Evolutionary conservation across 192 early-diverging fungal genomes (phyloP), one percentile per base, ranked within the genome.

Genomic region (Backusella mclennaniae): DNA sequence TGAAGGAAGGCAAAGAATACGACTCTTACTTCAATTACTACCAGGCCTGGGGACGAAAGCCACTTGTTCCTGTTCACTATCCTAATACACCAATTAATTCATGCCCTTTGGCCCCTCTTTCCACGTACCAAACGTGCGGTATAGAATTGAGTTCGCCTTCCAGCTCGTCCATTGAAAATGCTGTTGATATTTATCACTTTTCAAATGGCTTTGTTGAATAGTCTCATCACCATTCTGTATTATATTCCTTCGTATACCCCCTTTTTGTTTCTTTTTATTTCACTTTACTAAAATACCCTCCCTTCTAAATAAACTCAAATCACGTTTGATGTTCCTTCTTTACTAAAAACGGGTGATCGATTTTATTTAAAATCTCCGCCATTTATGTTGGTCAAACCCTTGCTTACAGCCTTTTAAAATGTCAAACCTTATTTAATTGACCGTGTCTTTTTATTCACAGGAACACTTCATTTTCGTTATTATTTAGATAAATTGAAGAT

Each of bases 11-110:
- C 6, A 44, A 36, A 42, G 17, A 21, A 14, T 31, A 71, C 29
- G 23, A 71, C 17, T 71, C 70, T 33, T 71, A 71, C 12, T 71
- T 71, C 5, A 71, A 71, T 71, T 71, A 71, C 15, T 71, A 71
- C 46, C 29, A 46, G 26, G 44, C 23, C 1, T 71, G 70, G 70
- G 70, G 70, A 49, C 41, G 70, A 33, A 71, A 71, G 15, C 41
- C 42, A 7, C 44, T 71, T 44, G 70, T 71, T 23, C 23, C 35
- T 38, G 35, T 23, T 38, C 9, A 23, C 3, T 69, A 41, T 4
- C 68, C 35, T 39, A 9, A 11, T 23, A 31, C 69, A 11, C 23
- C 26, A 7, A 17, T 26, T 44, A 39, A 31, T 15, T 7, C 4
- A 2, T 39, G 35, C 1, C 1, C 69, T 26, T 26, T 31, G n/a